phyloP scores from a whole-genome alignment of 805 yeast species.

The Candida manassasensis region DNA sequence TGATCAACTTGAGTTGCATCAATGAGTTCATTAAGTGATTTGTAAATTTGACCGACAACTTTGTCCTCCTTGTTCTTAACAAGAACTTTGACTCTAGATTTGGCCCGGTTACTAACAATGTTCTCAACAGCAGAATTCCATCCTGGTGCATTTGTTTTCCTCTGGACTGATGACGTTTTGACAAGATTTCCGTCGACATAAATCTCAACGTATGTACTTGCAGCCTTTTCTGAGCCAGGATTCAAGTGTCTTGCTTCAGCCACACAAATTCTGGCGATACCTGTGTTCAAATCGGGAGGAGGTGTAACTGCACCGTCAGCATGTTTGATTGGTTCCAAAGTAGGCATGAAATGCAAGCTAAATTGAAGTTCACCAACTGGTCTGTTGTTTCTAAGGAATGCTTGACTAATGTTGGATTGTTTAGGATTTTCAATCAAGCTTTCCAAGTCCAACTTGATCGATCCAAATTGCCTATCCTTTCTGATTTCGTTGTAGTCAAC shows the following conservation, averaged over 20 bases:
- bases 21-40: slow-evolving; percentile 59
- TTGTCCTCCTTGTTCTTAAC: slow-evolving; percentile 55
- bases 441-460: slow-evolving; percentile 68
- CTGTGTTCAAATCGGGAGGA: slow-evolving; percentile 91
- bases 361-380: slow-evolving; percentile 71
- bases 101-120: slow-evolving; percentile 67
- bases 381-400: slow-evolving; percentile 76
- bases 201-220: slow-evolving; percentile 67
- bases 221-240: slow-evolving; percentile 39
- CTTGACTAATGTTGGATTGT: slow-evolving; percentile 45
- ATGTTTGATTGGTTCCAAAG: slow-evolving; percentile 53
- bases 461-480: slow-evolving; percentile 79
- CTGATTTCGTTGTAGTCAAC: slow-evolving; percentile 75
- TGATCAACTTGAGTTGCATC: slow-evolving; percentile 76
- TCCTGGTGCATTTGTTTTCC: slow-evolving; percentile 60
- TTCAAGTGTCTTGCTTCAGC: slow-evolving; percentile 56
- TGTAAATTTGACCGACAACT: slow-evolving; percentile 53
- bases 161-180: slow-evolving; percentile 52
- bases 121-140: slow-evolving; percentile 64
- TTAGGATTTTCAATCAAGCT: slow-evolving; percentile 50
- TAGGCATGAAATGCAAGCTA: slow-evolving; percentile 73
- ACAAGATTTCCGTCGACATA: slow-evolving; percentile 58
- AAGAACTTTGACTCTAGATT: slow-evolving; percentile 61
- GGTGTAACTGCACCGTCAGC: slow-evolving; percentile 82
- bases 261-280: slow-evolving; percentile 71